Evolutionary conservation across 2,329 filamentous ascomycete genomes (phyloP).

Genomic region (Chaetomium olivaceum): DNA sequence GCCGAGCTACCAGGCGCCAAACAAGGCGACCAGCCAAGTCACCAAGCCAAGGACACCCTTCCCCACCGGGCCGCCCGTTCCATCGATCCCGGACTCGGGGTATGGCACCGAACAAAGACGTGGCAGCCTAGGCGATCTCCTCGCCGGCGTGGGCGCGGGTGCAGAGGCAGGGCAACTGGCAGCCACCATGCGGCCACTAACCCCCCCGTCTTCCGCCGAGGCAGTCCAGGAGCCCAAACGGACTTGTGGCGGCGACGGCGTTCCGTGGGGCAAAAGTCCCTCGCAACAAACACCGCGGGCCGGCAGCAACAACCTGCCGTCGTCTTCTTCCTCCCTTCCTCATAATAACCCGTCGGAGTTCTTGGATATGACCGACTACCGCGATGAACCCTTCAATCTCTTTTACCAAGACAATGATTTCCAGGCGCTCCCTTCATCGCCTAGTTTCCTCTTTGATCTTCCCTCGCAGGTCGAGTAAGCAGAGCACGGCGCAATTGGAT

Average conservation of each 20-base stretch:
- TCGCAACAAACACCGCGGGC: neutral
- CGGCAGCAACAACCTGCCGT: neutral
- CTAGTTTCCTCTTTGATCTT: constrained; percentile 16
- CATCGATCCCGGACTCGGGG: constrained; percentile 32
- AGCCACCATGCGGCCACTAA: neutral
- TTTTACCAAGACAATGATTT: constrained; percentile 4
- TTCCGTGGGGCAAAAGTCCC: neutral
- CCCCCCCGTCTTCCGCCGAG: constrained; percentile 9
- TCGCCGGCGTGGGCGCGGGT: neutral
- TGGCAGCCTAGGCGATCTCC: constrained; percentile 27
- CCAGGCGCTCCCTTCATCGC: neutral
- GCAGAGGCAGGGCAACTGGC: neutral
- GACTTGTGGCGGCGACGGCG: neutral
- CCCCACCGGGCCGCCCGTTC: constrained; percentile 10
- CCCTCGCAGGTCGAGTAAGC: constrained; percentile 14
- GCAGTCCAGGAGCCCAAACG: neutral
- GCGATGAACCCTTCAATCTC: neutral
- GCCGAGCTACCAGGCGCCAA: neutral
- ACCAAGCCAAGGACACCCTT: neutral
- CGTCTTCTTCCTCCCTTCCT: neutral
- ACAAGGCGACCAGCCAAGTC: neutral
- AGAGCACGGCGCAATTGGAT: neutral
- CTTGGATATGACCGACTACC: constrained; percentile 12
- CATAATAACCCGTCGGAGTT: constrained; percentile 12
- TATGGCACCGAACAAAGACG: constrained; percentile 29